Evolutionary conservation across 176 grass and related monocot species (phyloP).

Genomic region (Neostapfia colusana): DNA sequence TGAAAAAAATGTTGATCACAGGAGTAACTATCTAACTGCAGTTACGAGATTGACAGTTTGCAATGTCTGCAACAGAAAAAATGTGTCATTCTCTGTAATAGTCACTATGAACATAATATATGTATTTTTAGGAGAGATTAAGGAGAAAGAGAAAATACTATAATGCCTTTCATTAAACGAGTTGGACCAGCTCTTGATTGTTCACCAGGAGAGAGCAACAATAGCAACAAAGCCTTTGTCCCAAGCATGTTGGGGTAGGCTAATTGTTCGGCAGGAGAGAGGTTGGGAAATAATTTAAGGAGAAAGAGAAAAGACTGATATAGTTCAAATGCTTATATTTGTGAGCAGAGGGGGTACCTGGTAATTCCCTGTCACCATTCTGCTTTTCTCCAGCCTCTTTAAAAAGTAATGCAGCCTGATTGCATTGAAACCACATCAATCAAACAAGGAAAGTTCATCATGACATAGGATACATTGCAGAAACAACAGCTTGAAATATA

Average conservation of each 20-base stretch:
- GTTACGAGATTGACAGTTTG: not conserved
- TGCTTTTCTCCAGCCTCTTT: conserved; percentile 80
- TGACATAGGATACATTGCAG: conserved; percentile 5
- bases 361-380: conserved; percentile 33
- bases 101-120: not conserved
- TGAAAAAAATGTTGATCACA: conserved; percentile 21
- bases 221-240: no score
- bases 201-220: no score
- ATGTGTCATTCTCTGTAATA: not conserved
- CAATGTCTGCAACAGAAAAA: not conserved
- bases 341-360: conserved; percentile 44
- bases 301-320: not conserved
- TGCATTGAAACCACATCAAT: conserved; percentile 35
- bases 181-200: no score
- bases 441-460: conserved; percentile 18
- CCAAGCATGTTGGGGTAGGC: no score
- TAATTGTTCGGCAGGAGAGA: no score
- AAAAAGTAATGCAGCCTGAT: conserved; percentile 91
- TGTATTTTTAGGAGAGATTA: not conserved
- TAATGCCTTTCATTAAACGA: no score
- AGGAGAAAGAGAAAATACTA: not conserved
- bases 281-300: no score
- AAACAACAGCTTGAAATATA: conserved; percentile 51
- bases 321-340: not conserved
- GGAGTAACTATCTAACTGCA: not conserved